Conservation (phyloP, 2,329 filamentous ascomycete species). For the Aspergillus costaricaensis region DNA sequence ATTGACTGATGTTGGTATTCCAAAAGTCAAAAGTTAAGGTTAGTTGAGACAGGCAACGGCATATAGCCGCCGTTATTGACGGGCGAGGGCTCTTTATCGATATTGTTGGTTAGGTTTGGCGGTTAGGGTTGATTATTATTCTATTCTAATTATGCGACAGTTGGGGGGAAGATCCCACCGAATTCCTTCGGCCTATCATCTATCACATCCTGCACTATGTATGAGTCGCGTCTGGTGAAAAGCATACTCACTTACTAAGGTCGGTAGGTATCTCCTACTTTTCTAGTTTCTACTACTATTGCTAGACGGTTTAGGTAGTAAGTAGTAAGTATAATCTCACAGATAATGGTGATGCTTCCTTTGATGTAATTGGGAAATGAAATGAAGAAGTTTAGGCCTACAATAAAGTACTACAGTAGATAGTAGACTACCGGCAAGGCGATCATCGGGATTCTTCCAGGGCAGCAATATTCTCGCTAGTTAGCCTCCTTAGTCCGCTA, state of each 20-base stretch:
- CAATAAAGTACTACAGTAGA: too few species aligned
- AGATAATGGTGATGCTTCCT: not conserved
- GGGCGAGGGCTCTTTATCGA: not conserved
- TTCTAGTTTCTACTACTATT: not conserved
- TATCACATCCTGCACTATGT: not conserved
- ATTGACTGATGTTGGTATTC: not conserved
- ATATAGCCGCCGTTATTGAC: not conserved
- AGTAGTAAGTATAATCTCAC: not conserved
- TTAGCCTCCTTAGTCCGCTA: too few species aligned
- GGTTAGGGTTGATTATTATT: constrained; percentile 2
- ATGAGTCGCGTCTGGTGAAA: constrained; percentile 2
- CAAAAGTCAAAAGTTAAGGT: not conserved
- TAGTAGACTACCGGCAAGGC: not conserved
- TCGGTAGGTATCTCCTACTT: too few species aligned
- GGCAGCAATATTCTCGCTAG: not conserved
- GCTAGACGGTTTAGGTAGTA: not conserved
- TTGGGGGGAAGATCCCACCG: not conserved
- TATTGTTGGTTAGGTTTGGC: constrained; percentile 6
- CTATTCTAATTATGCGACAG: not conserved
- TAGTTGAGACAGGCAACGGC: constrained; percentile 1
- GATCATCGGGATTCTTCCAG: not conserved
- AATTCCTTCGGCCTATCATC: not conserved
- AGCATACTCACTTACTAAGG: not conserved
- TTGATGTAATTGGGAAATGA: too few species aligned
- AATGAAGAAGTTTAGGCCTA: too few species aligned